These are phyloP conservation scores for Penicillium sp. DNA, from an alignment of 2,329 filamentous ascomycete species.

Conservation along the genomic window DNA sequence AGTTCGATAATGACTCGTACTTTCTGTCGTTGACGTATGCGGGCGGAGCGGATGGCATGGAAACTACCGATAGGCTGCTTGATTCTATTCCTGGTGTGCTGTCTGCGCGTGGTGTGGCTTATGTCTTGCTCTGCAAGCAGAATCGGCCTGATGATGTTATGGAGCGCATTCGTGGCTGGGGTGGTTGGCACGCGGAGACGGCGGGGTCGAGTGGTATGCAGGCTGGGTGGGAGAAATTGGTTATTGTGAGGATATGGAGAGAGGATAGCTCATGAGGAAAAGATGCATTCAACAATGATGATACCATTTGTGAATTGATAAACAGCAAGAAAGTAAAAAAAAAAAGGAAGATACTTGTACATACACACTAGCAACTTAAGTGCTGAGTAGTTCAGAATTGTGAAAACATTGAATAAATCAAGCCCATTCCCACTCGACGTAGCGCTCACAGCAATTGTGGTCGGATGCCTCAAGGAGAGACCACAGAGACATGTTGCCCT, in stretches of 20 bases:
- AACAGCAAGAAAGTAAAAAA: neutral
- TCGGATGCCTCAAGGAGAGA: neutral
- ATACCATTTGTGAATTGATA: neutral
- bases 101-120: constrained; percentile 70
- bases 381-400: neutral
- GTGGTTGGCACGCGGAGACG: constrained; percentile 69
- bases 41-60: constrained; percentile 88
- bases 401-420: neutral
- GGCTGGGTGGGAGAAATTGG: constrained; percentile 91
- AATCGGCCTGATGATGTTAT: constrained; percentile 79
- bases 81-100: constrained; percentile 65
- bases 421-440: neutral
- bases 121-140: constrained; percentile 84
- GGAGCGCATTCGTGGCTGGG: constrained; percentile 57
- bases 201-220: constrained; percentile 80
- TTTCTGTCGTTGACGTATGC: constrained; percentile 84
- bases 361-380: neutral
- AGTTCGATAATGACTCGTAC: constrained; percentile 77
- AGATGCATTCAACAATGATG: neutral
- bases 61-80: constrained; percentile 79
- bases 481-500: neutral
- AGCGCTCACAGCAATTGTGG: neutral
- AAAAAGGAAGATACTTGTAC: neutral
- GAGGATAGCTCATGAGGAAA: constrained; percentile 5
- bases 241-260: constrained; percentile 83